Percentiles rank a stretch among this genome's conserved stretches.
Conservation (phyloP, 306 rosid genomes). For the Sicyos baderoa region DNA sequence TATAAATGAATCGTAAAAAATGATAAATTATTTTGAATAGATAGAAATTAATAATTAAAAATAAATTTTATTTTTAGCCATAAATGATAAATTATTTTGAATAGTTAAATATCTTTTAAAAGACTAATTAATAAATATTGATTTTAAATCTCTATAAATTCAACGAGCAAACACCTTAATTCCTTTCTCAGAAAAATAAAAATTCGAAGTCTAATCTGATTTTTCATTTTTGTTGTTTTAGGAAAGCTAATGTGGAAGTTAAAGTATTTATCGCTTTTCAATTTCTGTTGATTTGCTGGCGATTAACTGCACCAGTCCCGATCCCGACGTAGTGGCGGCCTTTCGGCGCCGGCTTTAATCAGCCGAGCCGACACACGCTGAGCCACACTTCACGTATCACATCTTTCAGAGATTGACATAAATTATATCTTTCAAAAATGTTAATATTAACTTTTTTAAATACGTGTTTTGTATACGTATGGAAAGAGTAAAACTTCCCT, state of each 20-base stretch:
- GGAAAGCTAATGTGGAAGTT: not conserved
- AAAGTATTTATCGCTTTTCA: slow-evolving; percentile 18
- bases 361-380: slow-evolving; percentile 7
- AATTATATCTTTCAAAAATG: not conserved
- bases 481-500: no score
- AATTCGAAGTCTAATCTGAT: not conserved
- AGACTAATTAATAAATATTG: no score
- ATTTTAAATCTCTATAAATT: no score
- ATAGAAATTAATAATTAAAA: no score
- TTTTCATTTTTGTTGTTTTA: not conserved
- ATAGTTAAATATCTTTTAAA: no score
- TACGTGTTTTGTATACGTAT: no score
- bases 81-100: no score
- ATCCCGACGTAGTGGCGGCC: not conserved
- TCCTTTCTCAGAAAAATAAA: no score
- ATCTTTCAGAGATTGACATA: not conserved
- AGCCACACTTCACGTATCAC: slow-evolving; percentile 12
- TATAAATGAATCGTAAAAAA: no score
- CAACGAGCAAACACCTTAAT: no score
- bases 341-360: not conserved
- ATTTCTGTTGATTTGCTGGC: slow-evolving; percentile 33
- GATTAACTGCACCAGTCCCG: slow-evolving; percentile 24
- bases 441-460: not conserved
- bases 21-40: no score
- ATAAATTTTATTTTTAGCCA: no score